These are phyloP conservation scores for Polygonum maritimum DNA, from an alignment of 148 eudicot species.

Conservation along the genomic window DNA sequence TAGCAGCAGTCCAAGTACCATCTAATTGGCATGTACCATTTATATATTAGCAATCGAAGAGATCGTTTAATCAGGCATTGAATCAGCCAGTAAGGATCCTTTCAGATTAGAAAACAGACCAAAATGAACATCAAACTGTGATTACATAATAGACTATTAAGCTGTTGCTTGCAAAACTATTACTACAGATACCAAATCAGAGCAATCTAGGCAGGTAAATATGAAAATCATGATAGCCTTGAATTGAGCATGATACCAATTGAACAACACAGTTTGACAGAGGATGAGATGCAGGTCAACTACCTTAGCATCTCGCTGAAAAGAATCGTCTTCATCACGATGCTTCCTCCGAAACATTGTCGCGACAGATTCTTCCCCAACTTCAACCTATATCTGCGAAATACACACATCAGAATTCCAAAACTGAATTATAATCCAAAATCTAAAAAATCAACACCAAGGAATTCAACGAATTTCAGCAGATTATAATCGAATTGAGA, in stretches of 20 bases:
- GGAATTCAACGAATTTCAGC: neutral
- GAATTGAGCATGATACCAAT: neutral
- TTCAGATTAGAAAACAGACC: neutral
- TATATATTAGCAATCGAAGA: neutral
- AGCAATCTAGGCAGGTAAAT: neutral
- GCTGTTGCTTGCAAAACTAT: neutral
- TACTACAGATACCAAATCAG: neutral
- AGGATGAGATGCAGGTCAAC: neutral
- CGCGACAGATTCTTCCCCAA: neutral
- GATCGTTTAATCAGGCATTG: too few relatives aligned
- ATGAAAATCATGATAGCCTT: neutral
- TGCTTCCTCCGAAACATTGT: constrained; percentile 10
- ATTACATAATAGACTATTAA: neutral
- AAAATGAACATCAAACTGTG: neutral
- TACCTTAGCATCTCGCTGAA: constrained; percentile 12
- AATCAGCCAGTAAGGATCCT: neutral
- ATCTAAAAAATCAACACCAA: neutral
- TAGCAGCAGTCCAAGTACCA: neutral
- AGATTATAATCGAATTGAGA: neutral
- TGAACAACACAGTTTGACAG: neutral
- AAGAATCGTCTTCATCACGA: constrained; percentile 5
- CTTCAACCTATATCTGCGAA: neutral
- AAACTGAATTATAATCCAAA: neutral
- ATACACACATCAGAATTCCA: neutral
- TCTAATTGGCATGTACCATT: neutral